Base-by-base conservation (phyloP, 352 stramenopile species). In the Pythium phragmiticola region DNA sequence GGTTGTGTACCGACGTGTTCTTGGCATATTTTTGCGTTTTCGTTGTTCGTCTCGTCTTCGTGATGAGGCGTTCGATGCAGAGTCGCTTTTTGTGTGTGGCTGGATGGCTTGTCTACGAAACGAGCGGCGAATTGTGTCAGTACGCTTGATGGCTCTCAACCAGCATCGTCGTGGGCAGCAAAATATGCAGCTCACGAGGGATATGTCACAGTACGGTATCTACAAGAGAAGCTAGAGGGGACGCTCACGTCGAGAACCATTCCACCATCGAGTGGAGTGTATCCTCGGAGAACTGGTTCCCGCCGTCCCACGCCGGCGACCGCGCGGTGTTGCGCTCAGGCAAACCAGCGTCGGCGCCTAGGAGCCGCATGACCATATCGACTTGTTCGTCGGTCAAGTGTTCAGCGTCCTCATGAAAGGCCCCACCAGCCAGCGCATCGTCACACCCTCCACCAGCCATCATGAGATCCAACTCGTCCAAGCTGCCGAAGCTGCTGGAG, bases 251-350 rank as follows among this genome's bases (percentile, higher is more conserved):
- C n/a, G 63, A 65, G 63, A 70, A 66, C 43, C 37, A 60, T 36
- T 70, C 64, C 51, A 65, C 23, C 64, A 70, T 66, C 28, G 64
- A 63, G 39, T 48, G 33, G 46, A 70, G 42, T 51, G 48, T 70
- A 51, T 70, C 64, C 45, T 66, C 57, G 2, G 64, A 70, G 45
- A 70, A 70, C 47, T 70, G 36, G 50, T 45, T 45, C n/a, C 52
- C 41, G 17, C 33, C 46, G 41, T 59, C 45, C 36, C 50, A 56
- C 45, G 14, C 8, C 7, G 57, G 19, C 3, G 45, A 49, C n/a
- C 55, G 26, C 55, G n/a, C 11, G 17, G 26, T 39, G 30, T 33
- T 49, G 61, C 47, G 49, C 13, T 17, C 23, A 33, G 43, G n/a
- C 59, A 41, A 26, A 8, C 51, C 55, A 50, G 48, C 41, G 62